Base-by-base conservation (phyloP, 768 basidiomycete genomes). In the Serpula lacrymans region DNA sequence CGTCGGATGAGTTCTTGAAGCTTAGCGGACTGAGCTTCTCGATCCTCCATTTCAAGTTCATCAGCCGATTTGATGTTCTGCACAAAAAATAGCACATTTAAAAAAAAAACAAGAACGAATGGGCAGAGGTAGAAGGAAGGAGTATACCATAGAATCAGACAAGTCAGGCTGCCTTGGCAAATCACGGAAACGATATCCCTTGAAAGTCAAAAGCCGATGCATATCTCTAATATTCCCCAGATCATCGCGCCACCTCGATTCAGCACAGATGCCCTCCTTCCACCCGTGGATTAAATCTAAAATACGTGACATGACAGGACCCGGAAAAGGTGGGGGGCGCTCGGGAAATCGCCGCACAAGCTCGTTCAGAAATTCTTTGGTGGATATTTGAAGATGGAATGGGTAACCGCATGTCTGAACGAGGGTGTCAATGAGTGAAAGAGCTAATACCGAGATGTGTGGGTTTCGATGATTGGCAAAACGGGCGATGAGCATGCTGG, bases 361-460 rank as follows among this genome's bases (percentile, higher is more conserved):
- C 59, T 98, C 96, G 65, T 99, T 99, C 13, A 98, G 73, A 59
- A 97, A 99, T 56, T 98, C 96, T 58, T 99, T 98, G 29, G 95
- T 98, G 13, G 87, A 74, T 52, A 98, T 88, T 62, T 99, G 96
- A 17, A 99, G 82, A 59, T 98, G 96, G 43, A 99, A 87, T 0
- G 95, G 84, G 65, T 99, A 99, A 61, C 96, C 96, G 59, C 95
- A 98, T 28, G 88, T 84, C 58, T 93, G 88, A 32, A 97, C 86
- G 36, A 99, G 82, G 11, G 88, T 92, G 62, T 93, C 88, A 48
- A 97, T 81, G 4, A 95, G 78, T 5, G 85, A 69, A 9, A 98
- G 77, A 3, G 91, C 82, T 22, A 97, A 81, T 48, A 94, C 76
- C 16, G 90, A 82, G 51, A 95, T 76, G 58, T 96, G 94, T 1